Evolutionary conservation across 2,329 filamentous ascomycete genomes (phyloP).

Genomic region (Daldinia sp.): DNA sequence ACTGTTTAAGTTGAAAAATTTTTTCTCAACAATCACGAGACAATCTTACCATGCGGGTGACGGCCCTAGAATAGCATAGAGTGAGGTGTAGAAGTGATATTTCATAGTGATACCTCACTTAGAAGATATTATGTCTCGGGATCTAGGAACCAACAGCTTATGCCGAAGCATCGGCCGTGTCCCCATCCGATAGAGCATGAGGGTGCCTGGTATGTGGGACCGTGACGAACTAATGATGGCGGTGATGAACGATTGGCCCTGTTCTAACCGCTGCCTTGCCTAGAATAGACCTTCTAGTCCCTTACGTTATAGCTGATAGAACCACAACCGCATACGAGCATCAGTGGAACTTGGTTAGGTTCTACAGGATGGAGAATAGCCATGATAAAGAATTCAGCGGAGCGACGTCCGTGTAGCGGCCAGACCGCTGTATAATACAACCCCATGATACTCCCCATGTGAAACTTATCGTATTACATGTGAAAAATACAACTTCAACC

Average conservation of each 20-base stretch:
- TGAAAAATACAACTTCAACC: slow-evolving; percentile 4
- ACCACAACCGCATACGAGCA: slow-evolving; percentile 9
- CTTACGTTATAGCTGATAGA: slow-evolving; percentile 23
- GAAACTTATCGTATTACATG: slow-evolving; percentile 21
- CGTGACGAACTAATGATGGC: slow-evolving; percentile 19
- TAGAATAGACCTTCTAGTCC: slow-evolving; percentile 16
- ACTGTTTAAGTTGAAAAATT: slow-evolving; percentile 21
- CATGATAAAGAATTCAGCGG: slow-evolving; percentile 4
- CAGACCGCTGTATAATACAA: slow-evolving; percentile 29
- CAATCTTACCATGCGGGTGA: slow-evolving; percentile 30
- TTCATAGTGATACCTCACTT: slow-evolving; percentile 34
- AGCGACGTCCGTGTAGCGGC: slow-evolving; percentile 15
- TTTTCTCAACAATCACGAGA: slow-evolving; percentile 29
- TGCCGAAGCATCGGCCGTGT: slow-evolving; percentile 23
- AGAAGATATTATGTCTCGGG: slow-evolving; percentile 23
- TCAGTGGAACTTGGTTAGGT: slow-evolving; percentile 8
- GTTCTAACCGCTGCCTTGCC: slow-evolving; percentile 20
- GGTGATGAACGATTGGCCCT: slow-evolving; percentile 23
- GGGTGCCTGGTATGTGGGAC: slow-evolving; percentile 26
- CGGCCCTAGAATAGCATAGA: slow-evolving; percentile 4
- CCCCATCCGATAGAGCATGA: slow-evolving; percentile 4
- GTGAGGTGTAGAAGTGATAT: slow-evolving; percentile 27
- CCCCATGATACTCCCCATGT: slow-evolving; percentile 14
- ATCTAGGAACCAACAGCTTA: slow-evolving; percentile 26
- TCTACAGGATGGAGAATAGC: slow-evolving; percentile 8